Conservation (phyloP, 2,329 filamentous ascomycete species). For the Penicillium sumatraense region DNA sequence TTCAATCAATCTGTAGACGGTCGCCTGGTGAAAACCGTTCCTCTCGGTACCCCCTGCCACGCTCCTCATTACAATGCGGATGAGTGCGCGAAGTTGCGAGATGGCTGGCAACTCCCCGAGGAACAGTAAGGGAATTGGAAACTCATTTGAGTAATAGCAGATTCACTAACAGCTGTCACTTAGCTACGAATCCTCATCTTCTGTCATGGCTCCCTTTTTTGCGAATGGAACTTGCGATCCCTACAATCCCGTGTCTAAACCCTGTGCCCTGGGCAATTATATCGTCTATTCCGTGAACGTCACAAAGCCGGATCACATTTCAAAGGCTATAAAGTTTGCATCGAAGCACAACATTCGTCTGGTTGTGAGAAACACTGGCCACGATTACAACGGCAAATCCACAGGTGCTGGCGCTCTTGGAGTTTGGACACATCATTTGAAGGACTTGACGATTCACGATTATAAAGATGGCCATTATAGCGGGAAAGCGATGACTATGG, state of each 20-base stretch:
- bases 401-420: constrained; percentile 59
- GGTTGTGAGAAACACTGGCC: constrained; percentile 50
- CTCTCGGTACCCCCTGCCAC: constrained; percentile 60
- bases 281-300: constrained; percentile 44
- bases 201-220: constrained; percentile 46
- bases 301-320: constrained; percentile 28
- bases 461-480: constrained; percentile 50
- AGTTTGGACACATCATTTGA: constrained; percentile 40
- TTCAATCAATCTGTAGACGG: constrained; percentile 60
- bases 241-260: constrained; percentile 37
- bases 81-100: constrained; percentile 47
- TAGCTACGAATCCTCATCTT: constrained; percentile 63
- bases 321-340: constrained; percentile 45
- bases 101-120: constrained; percentile 51
- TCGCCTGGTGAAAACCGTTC: constrained; percentile 57
- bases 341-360: constrained; percentile 56
- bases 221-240: constrained; percentile 49
- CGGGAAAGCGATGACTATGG: constrained; percentile 59
- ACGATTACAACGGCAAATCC: constrained; percentile 38
- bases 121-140: constrained; percentile 45
- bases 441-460: constrained; percentile 29
- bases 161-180: background rate
- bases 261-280: constrained; percentile 36
- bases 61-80: constrained; percentile 51
- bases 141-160: background rate